phyloP scores from a whole-genome alignment of 2,329 filamentous ascomycete genomes.

The Ophidiomyces ophidiicola region DNA sequence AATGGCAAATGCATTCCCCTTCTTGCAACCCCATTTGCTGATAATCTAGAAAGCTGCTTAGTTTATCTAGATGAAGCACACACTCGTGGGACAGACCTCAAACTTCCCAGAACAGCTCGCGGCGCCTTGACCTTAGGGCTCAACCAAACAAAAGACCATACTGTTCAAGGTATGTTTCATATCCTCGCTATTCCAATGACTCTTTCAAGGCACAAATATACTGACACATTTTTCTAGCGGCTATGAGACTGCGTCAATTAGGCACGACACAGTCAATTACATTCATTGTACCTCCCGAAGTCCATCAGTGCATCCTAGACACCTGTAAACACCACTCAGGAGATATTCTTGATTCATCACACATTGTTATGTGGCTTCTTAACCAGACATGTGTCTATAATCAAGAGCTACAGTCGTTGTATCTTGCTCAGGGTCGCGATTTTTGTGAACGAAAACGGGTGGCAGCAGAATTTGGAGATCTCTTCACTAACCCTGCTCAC shows the following conservation, averaged over 20 bases:
- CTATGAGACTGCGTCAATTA: slow-evolving; percentile 53
- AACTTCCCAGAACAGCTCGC: slow-evolving; percentile 36
- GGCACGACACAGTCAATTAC: slow-evolving; percentile 43
- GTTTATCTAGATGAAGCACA: slow-evolving; percentile 52
- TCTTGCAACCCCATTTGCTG: slow-evolving; percentile 43
- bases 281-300: slow-evolving; percentile 47
- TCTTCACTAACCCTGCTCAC: slow-evolving; percentile 26
- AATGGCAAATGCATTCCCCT: slow-evolving; percentile 34
- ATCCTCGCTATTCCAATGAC: background rate
- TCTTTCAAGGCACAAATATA: background rate
- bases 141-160: slow-evolving; percentile 48
- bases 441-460: slow-evolving; percentile 45
- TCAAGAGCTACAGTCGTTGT: slow-evolving; percentile 47
- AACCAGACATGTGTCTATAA: slow-evolving; percentile 50
- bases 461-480: slow-evolving; percentile 33
- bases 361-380: slow-evolving; percentile 51
- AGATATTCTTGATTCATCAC: slow-evolving; percentile 34
- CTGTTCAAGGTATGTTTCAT: slow-evolving; percentile 42
- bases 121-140: slow-evolving; percentile 47
- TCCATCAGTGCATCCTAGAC: slow-evolving; percentile 49
- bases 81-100: slow-evolving; percentile 49
- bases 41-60: slow-evolving; percentile 41
- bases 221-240: slow-evolving; percentile 33
- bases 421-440: slow-evolving; percentile 47
- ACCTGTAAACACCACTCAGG: slow-evolving; percentile 18